Base-by-base conservation (phyloP, 1,284 basidiomycete species). In the Malassezia globosa region DNA sequence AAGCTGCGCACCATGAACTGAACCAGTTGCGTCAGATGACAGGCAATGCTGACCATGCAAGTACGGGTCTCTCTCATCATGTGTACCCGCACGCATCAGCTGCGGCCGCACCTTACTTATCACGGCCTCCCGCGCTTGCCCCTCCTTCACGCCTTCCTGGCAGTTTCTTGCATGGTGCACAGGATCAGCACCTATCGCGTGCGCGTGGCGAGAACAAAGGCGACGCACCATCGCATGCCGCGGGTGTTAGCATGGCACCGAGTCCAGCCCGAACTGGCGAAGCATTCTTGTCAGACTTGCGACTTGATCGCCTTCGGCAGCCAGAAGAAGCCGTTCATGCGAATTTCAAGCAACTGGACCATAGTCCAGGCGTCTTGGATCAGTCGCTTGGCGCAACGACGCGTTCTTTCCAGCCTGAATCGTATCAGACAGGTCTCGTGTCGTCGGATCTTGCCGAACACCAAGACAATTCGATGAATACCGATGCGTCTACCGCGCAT, bases 1-100 rank as follows among this genome's bases (percentile, higher is more conserved):
- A 52, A 24, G 50, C 50, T 13, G 50, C 50, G 14, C 50, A 52
- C 34, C 50, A 52, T 37, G 50, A 52, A 27, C 24, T 52, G 23
- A 52, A 52, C 31, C 50, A 52, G 34, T 45, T 52, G 21, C 50
- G 50, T 19, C 42, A 45, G 26, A 45, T 52, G 8, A 33, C 44
- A 4, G 50, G 45, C 22, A 35, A 37, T 23, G 19, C 37, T n/a
- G 49, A 51, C 7, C 42, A 44, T 37, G 34, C 42, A 11, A 26
- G 23, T 7, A 33, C 43, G 4, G 29, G n/a, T 26, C 18, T 52
- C 21, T 36, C 18, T 19, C 45, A 31, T 19, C 50, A 46, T 19
- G 50, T 52, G 27, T 52, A 52, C 41, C 39, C 44, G 7, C 49
- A 51, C 18, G 31, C 49, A 21, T 27, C 33, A 8, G 19, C 37